phyloP scores from a whole-genome alignment of 768 basidiomycete species.

The Zangia roseola region DNA sequence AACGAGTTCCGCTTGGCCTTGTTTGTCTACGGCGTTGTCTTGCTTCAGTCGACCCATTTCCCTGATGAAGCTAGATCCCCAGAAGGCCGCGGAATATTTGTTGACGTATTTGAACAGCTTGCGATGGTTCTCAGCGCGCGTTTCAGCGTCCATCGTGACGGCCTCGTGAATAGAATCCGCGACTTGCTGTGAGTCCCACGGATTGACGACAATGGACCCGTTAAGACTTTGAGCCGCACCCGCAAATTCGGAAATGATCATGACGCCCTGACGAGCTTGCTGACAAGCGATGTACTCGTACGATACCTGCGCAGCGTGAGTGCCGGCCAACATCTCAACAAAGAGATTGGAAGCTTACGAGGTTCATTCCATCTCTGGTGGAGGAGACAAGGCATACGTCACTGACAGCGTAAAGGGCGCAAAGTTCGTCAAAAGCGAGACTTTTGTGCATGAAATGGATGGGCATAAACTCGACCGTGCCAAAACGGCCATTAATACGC shows the following conservation, averaged over 20 bases:
- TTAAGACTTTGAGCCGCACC: constrained; percentile 96
- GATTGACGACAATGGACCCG: constrained; percentile 96
- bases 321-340: constrained; percentile 6
- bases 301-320: constrained; percentile 65
- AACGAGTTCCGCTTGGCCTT: constrained; percentile 35
- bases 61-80: constrained; percentile 87
- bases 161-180: constrained; percentile 97
- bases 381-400: constrained; percentile 95
- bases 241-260: constrained; percentile 98
- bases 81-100: constrained; percentile 91
- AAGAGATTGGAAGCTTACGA: constrained; percentile 53
- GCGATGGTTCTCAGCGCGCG: constrained; percentile 87
- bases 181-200: constrained; percentile 98
- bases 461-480: constrained; percentile 99
- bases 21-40: constrained; percentile 32
- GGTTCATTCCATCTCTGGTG: constrained; percentile 98
- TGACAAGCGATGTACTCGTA: constrained; percentile 99
- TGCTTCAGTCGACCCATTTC: constrained; percentile 71
- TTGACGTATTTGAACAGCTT: constrained; percentile 97
- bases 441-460: constrained; percentile 99
- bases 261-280: constrained; percentile 86
- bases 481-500: constrained; percentile 97
- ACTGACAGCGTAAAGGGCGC: constrained; percentile 95
- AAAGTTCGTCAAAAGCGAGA: constrained; percentile 89
- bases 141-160: constrained; percentile 80